Percentiles rank a stretch among this genome's conserved stretches.
phyloP scores from a whole-genome alignment of 305 asterid genomes.

The Stenogyne calaminthoides region DNA sequence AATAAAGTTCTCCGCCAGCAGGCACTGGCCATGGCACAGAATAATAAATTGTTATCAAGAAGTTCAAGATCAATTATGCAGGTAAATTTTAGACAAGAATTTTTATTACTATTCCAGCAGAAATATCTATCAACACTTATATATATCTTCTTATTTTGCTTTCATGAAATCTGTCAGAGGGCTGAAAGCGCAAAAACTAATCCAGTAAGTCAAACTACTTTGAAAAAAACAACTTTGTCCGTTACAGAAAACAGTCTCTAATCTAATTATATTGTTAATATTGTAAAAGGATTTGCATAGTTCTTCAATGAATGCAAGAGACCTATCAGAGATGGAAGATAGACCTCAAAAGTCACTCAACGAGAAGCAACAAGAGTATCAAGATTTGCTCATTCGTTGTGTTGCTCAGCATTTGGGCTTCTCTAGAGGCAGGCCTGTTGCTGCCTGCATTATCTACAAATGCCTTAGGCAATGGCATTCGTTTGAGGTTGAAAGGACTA shows the following conservation, averaged over 20 bases:
- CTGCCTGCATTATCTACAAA: constrained; percentile 97
- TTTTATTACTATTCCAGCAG: constrained; percentile 26
- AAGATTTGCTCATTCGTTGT: constrained; percentile 95
- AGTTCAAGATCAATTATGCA: constrained; percentile 90
- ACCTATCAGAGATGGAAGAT: constrained; percentile 73
- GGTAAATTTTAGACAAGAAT: constrained; percentile 47
- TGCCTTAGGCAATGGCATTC: constrained; percentile 99
- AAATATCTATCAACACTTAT: constrained; percentile 33
- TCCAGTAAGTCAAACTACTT: constrained; percentile 58
- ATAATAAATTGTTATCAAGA: constrained; percentile 65
- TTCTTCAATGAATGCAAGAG: constrained; percentile 76
- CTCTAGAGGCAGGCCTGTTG: constrained; percentile 90
- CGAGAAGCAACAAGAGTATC: constrained; percentile 99
- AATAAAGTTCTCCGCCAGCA: constrained; percentile 98
- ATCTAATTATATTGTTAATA: constrained; percentile 28
- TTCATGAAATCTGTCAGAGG: constrained; percentile 54
- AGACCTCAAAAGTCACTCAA: constrained; percentile 96
- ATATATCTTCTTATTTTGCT: constrained; percentile 11
- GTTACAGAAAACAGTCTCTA: constrained; percentile 28
- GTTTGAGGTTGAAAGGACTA: constrained; percentile 94
- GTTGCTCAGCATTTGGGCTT: constrained; percentile 97
- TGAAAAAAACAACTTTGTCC: constrained; percentile 10
- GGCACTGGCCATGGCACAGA: constrained; percentile 97
- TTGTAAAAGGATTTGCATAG: constrained; percentile 80
- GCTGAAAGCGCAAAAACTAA: constrained; percentile 64